Evolutionary conservation across 179 eudicot species (phyloP), one percentile per base, ranked within the genome.

Genomic region (Beta lomatogona): DNA sequence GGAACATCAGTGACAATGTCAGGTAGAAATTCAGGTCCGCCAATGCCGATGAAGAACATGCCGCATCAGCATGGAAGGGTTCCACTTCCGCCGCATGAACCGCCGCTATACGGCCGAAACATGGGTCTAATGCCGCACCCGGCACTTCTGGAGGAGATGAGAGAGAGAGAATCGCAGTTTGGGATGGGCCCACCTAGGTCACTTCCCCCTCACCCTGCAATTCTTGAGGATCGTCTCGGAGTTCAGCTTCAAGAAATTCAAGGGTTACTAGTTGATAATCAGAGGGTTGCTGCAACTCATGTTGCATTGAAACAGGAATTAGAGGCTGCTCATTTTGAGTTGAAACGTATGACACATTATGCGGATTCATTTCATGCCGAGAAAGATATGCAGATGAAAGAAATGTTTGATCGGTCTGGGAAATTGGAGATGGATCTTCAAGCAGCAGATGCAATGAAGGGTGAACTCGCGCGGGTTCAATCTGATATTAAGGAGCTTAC

Each of bases 221-320:
- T 95, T 67, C 83, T 95, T 3, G 95, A 95, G 90, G 97, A 95
- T 75, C 93, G 86, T 59, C 89, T 95, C 48, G 92, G 89, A 6
- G 89, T 85, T 74, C 98, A 95, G 76, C 91, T 90, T 81, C 92
- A 92, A 74, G 98, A 95, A 67, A 91, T 93, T 71, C 97, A 95
- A 78, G 94, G 82, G 10, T 81, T 95, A 68, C 83, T 95, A 66
- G 88, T 84, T 60, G 97, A 93, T 83, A 95, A 95, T 80, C 98
- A 95, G 82, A 84, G 95, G 58, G 86, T 92, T 73, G 95, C 98
- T 48, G 97, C 94, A 0, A 93, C 97, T 21, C 98, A 95, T 84
- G 98, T 95, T 79, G 97, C 98, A 13, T 90, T 95, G 80, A 95
- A 88, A 84, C 97, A 93, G 87, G 98, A 95, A 79, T 50, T 95